Percentiles rank a stretch among this genome's conserved stretches.
Conservation (phyloP, 2,329 filamentous ascomycete genomes). For the Ophiocordyceps australis region DNA sequence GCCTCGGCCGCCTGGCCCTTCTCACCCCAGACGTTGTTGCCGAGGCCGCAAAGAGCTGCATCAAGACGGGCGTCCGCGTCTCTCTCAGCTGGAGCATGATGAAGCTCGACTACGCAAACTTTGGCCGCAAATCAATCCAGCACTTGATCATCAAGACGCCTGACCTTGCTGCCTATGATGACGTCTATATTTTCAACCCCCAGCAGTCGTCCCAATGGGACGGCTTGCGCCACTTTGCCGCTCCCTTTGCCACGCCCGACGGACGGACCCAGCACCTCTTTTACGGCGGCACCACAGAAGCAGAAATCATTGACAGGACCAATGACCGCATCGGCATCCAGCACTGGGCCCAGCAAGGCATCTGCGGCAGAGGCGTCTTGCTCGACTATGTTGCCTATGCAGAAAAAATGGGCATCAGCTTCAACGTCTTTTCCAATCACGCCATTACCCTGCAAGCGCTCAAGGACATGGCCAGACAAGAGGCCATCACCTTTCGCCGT, state of each 20-base stretch:
- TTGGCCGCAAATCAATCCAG: constrained; percentile 28
- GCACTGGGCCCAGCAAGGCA: constrained; percentile 27
- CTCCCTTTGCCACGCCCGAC: constrained; percentile 15
- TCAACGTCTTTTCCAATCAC: constrained; percentile 20
- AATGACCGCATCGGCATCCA: constrained; percentile 26
- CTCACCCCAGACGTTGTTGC: constrained; percentile 32
- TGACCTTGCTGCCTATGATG: constrained; percentile 26
- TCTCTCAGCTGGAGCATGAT: constrained; percentile 35
- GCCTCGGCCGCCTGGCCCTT: constrained; percentile 28
- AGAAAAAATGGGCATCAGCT: constrained; percentile 14
- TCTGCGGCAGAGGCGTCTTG: constrained; percentile 28
- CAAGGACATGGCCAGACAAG: constrained; percentile 16
- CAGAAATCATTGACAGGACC: constrained; percentile 22
- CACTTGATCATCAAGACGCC: constrained; percentile 30
- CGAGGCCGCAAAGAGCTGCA: constrained; percentile 25
- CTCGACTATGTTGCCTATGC: constrained; percentile 30
- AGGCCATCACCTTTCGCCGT: constrained; percentile 21
- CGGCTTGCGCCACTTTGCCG: constrained; percentile 28
- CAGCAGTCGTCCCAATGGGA: constrained; percentile 34
- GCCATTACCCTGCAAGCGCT: constrained; percentile 12
- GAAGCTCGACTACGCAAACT: constrained; percentile 35
- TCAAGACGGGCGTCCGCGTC: constrained; percentile 29
- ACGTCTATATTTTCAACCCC: constrained; percentile 29
- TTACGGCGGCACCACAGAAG: constrained; percentile 26
- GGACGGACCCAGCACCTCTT: constrained; percentile 18